A percentile compares a stretch with the other conserved stretches of the same genome.
Evolutionary conservation across 805 yeast species (phyloP).

Genomic region (Monosporozyma unispora): DNA sequence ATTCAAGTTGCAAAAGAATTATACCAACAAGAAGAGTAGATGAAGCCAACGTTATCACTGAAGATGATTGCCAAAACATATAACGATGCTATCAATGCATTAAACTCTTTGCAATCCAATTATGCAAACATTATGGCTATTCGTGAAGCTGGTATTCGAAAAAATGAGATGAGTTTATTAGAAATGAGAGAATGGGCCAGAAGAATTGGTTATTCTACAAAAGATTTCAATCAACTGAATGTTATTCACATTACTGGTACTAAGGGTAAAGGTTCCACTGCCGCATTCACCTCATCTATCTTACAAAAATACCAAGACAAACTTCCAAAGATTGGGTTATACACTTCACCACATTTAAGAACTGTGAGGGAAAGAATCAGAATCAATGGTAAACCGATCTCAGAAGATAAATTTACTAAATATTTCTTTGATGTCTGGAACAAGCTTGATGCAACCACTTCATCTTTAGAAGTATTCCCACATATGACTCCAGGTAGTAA

Average conservation of each 20-base stretch:
- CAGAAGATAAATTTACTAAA: slow-evolving; percentile 69
- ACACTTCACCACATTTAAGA: slow-evolving; percentile 91
- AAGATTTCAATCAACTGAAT: slow-evolving; percentile 65
- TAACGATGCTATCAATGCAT: slow-evolving; percentile 72
- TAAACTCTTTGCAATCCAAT: slow-evolving; percentile 85
- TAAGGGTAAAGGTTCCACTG: slow-evolving; percentile 96
- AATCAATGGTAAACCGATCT: slow-evolving; percentile 78
- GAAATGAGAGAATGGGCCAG: slow-evolving; percentile 81
- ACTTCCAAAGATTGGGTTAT: slow-evolving; percentile 67
- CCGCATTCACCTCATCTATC: slow-evolving; percentile 85
- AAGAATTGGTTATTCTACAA: slow-evolving; percentile 55
- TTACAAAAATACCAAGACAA: slow-evolving; percentile 47
- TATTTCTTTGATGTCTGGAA: slow-evolving; percentile 97
- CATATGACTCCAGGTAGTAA: slow-evolving; percentile 63
- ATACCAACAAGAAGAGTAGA: slow-evolving; percentile 1
- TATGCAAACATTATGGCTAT: slow-evolving; percentile 82
- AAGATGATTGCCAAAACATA: slow-evolving; percentile 23
- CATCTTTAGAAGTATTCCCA: slow-evolving; percentile 55
- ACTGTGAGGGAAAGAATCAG: slow-evolving; percentile 87
- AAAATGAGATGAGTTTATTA: slow-evolving; percentile 61
- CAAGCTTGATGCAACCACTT: slow-evolving; percentile 46
- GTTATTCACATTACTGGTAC: slow-evolving; percentile 94
- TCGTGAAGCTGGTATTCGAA: slow-evolving; percentile 55
- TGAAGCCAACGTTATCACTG: slow-evolving; percentile 13
- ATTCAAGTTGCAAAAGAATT: not conserved